Evolutionary conservation across 148 eudicot genomes (phyloP), one percentile per base, ranked within the genome.

Genomic region (Silene conica): DNA sequence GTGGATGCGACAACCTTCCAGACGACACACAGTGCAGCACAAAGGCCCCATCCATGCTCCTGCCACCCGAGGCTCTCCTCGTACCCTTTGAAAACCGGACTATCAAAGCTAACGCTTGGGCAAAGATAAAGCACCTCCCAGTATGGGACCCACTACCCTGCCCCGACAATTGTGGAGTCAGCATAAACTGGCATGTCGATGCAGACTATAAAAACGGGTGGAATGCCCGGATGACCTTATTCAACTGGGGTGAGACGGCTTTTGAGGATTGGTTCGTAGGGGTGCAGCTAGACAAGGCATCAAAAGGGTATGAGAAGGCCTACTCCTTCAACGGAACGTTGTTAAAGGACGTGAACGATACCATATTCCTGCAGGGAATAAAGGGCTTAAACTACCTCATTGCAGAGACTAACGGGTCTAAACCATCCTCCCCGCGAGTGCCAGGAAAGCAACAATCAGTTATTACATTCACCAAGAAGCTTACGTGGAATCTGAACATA

Each of bases 371-470:
- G 19, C 86, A 84, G 57, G 90, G 90, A 13, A 22, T 89, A 20
- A 74, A 83, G 21, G 90, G 89, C 19, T 34, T 80, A 65, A 86
- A 81, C 46, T 86, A 79, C 71, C 76, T 88, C 72, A 76, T 84
- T 0, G 86, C 81, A 5, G 81, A 84, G 85, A 81, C 84, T 3
- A 85, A 88, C 13, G 89, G 89, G 75, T 73, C 89, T 1, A 74
- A 68, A 19, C 82, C 78, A 0, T 23, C 43, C 0, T 84, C 76
- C 14, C 89, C 87, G 1, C 46, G 76, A 18, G 84, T 88, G 65
- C 89, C 92, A 0, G 92, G 89, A 62, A 88, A 88, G 71, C 92
- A 86, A 38, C 89, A 86, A 55, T 82, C 92, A 0, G 89, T 86
- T 14, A 45, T 88, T 16, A 74, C 86, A 23, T 88, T 88, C 38